Base-by-base conservation (phyloP, 345 rosid genomes). In the Odontarrhena argentea region DNA sequence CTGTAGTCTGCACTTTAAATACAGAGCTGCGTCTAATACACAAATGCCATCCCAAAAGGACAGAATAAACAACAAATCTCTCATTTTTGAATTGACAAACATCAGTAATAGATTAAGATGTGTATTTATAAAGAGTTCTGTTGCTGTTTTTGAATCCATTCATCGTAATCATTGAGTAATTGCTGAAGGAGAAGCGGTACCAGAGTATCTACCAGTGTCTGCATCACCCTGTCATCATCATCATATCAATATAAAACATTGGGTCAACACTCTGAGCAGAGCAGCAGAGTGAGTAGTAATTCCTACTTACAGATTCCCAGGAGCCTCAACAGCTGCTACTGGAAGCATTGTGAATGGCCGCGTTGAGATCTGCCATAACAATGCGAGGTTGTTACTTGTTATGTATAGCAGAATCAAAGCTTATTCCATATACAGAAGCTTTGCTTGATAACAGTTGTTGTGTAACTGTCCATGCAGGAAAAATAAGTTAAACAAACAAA, bases 301-400 rank as follows among this genome's bases (percentile, higher is more conserved):
- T 25, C 52, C 3, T 42, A 79, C 97, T 83, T 81, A 87, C 95
- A 79, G 55, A 73, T 91, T 91, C 77, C 97, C 97, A 18, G 95
- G 95, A 61, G 67, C 73, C 74, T 91, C 91, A 50, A 91, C 91
- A 28, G 87, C 85, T 65, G 95, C 84, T 65, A 57, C 43, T 48
- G 97, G 96, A 75, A 91, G 86, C 73, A 76, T 67, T 35, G 79
- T 77, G 71, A 91, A 86, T 54, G 97, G 97, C 32, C 0, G 72
- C 0, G 91, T 81, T 51, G 83, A 91, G 65, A 91, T 80, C 97
- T 91, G 86, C 53, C 45, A 74, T 45, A 40, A 46, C 54, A 40
- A 61, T 5, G 1, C 5, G 7, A 47, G 24, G 3, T 46, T 44
- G 1, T 53, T 24, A 37, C 38, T 46, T 44, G 1, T 53, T 24